Percentiles rank a stretch among this genome's conserved stretches.
Conservation (phyloP, 2,329 filamentous ascomycete species). For the Alternaria brassicae region DNA sequence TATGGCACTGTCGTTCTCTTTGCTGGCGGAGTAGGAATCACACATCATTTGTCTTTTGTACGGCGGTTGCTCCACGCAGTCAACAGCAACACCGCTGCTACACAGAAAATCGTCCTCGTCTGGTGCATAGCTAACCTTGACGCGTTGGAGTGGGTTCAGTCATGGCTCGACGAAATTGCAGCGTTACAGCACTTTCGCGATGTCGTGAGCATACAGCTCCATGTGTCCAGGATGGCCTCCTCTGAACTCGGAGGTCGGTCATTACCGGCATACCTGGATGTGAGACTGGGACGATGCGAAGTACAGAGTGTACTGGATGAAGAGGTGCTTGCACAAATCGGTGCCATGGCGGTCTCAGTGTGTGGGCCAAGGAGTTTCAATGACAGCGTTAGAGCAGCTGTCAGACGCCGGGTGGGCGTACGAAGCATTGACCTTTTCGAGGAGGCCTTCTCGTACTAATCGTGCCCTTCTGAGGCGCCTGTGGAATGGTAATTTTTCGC, state of each 20-base stretch:
- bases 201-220: slow-evolving; percentile 82
- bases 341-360: slow-evolving; percentile 84
- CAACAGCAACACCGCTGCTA: slow-evolving; percentile 73
- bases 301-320: slow-evolving; percentile 74
- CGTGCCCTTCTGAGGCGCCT: background rate
- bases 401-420: slow-evolving; percentile 66
- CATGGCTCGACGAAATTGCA: slow-evolving; percentile 84
- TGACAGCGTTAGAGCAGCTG: slow-evolving; percentile 73
- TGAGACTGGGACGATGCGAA: slow-evolving; percentile 84
- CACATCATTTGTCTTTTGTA: slow-evolving; percentile 87
- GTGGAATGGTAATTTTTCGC: background rate
- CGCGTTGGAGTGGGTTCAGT: slow-evolving; percentile 85
- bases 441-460: slow-evolving; percentile 70
- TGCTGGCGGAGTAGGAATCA: slow-evolving; percentile 89
- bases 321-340: slow-evolving; percentile 78
- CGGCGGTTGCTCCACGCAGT: slow-evolving; percentile 63
- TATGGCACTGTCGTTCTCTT: slow-evolving; percentile 90
- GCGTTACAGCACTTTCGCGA: slow-evolving; percentile 77
- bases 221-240: slow-evolving; percentile 81
- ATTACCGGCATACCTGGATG: slow-evolving; percentile 66
- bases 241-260: slow-evolving; percentile 71
- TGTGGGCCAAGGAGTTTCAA: slow-evolving; percentile 74
- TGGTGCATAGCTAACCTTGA: slow-evolving; percentile 89
- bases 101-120: slow-evolving; percentile 77
- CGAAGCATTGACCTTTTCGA: slow-evolving; percentile 76